Conservation (phyloP, 208 protist genomes). For the Leishmania braziliensis region DNA sequence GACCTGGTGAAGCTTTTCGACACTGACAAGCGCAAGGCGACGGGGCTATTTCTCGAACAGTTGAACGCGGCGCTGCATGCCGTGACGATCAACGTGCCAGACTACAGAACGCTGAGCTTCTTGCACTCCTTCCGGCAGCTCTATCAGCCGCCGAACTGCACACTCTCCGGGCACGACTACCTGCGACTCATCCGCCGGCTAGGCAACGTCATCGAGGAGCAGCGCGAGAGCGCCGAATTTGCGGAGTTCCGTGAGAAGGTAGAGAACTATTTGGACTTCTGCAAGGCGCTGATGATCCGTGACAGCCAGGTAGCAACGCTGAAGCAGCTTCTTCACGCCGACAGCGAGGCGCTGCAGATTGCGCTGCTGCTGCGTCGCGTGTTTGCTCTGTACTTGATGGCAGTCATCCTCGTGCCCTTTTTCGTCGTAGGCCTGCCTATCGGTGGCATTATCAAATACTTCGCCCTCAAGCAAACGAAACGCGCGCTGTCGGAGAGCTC, state of each 20-base stretch:
- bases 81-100: constrained; percentile 92
- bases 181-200: constrained; percentile 86
- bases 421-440: constrained; percentile 81
- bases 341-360: constrained; percentile 55
- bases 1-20: constrained; percentile 75
- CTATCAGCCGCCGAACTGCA: constrained; percentile 86
- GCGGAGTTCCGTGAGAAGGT: constrained; percentile 75
- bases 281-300: constrained; percentile 76
- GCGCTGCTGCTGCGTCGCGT: constrained; percentile 69
- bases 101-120: constrained; percentile 90
- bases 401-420: constrained; percentile 83
- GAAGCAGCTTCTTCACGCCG: constrained; percentile 58
- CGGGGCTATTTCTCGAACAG: constrained; percentile 76
- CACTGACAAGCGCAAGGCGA: constrained; percentile 84
- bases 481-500: constrained; percentile 78
- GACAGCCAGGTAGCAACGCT: constrained; percentile 89
- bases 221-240: constrained; percentile 66
- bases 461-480: constrained; percentile 51
- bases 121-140: constrained; percentile 90
- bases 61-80: constrained; percentile 77
- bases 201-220: constrained; percentile 66
- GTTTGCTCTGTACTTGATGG: constrained; percentile 82
- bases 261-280: constrained; percentile 85
- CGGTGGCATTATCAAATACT: constrained; percentile 60
- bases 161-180: constrained; percentile 76